phyloP scores from a whole-genome alignment of 495 filamentous ascomycete species.

The Patellaria atrata region DNA sequence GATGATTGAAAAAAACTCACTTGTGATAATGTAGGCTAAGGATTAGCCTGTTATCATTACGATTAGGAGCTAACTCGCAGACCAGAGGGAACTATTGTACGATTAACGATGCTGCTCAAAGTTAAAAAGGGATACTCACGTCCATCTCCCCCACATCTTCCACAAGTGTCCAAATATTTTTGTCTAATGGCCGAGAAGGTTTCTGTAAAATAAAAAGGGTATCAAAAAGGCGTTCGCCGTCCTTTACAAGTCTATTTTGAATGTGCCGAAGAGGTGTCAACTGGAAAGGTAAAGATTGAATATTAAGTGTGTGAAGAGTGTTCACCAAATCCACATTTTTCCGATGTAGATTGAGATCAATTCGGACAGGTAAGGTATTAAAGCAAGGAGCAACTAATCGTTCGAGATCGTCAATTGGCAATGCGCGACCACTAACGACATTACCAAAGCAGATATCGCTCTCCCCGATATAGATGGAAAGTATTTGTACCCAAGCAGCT shows the following conservation, averaged over 20 bases:
- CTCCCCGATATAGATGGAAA: conserved; percentile 37
- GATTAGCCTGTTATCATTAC: conserved; percentile 29
- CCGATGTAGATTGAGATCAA: conserved; percentile 30
- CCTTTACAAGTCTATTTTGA: conserved; percentile 31
- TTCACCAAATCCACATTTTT: conserved; percentile 38
- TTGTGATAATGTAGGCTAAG: conserved; percentile 33
- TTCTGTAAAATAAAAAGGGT: conserved; percentile 62
- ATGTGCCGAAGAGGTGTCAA: conserved; percentile 52
- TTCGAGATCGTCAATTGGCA: conserved; percentile 48
- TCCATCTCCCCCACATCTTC: conserved; percentile 64
- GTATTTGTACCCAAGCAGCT: conserved; percentile 48
- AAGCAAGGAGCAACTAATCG: conserved; percentile 73
- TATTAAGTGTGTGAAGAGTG: conserved; percentile 41
- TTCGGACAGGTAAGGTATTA: conserved; percentile 70
- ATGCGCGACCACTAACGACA: conserved; percentile 57
- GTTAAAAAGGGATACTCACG: conserved; percentile 27
- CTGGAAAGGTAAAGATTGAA: conserved; percentile 45
- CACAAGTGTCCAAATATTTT: conserved; percentile 47
- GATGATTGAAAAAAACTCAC: conserved; percentile 16
- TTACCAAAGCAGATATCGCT: conserved; percentile 70
- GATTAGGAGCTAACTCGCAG: conserved; percentile 48
- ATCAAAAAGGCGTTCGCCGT: conserved; percentile 48
- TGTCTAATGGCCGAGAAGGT: conserved; percentile 34
- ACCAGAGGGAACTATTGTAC: conserved; percentile 43
- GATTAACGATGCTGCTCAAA: neutral